Evolutionary conservation across 2,329 filamentous ascomycete genomes (phyloP).

Genomic region (Coniochaeta ligniaria): DNA sequence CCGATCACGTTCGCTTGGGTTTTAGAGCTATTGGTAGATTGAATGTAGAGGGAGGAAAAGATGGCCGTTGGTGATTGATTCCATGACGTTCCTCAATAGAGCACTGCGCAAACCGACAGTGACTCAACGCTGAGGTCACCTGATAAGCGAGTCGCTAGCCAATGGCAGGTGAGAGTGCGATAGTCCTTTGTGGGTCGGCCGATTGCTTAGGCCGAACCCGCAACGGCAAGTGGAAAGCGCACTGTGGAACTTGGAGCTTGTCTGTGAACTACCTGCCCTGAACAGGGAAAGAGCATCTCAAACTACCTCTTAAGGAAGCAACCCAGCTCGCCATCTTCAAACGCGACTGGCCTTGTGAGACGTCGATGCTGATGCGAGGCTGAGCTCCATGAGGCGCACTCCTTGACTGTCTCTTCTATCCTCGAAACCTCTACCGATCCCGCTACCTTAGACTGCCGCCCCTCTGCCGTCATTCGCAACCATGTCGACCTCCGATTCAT

Average conservation of each 20-base stretch:
- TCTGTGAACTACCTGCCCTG: no score
- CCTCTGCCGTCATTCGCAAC: neutral
- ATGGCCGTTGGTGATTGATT: neutral
- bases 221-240: neutral
- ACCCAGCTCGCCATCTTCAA: neutral
- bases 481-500: slow-evolving; percentile 35
- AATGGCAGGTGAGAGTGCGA: neutral
- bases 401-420: neutral
- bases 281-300: neutral
- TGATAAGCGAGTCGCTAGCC: neutral
- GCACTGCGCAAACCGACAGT: neutral
- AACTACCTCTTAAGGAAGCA: neutral
- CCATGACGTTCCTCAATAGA: neutral
- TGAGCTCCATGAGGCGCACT: neutral
- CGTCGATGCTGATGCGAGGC: neutral
- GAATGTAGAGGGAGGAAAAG: neutral
- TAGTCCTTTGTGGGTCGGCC: neutral
- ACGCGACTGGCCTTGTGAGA: neutral
- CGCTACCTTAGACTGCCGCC: neutral
- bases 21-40: neutral
- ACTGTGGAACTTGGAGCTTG: neutral
- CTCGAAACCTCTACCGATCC: neutral
- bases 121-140: neutral
- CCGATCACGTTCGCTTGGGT: neutral
- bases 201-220: neutral